A percentile compares a stretch with the other conserved stretches of the same genome.
Evolutionary conservation across 2,329 filamentous ascomycete species (phyloP).

Genomic region (Thielaviopsis cerberus): DNA sequence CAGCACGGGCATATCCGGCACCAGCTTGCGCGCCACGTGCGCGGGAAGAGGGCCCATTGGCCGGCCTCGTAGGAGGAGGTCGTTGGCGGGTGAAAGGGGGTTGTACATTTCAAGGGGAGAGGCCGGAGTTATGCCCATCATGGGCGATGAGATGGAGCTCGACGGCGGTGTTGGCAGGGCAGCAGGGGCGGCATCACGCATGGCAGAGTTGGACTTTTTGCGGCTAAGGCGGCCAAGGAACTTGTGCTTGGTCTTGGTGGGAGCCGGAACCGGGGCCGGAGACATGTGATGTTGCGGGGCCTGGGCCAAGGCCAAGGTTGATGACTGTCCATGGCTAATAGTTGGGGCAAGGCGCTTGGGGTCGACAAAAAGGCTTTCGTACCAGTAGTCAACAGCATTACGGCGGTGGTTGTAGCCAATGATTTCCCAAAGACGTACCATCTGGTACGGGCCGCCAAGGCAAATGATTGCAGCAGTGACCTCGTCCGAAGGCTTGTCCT

Average conservation of each 20-base stretch:
- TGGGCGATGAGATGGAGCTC: background rate
- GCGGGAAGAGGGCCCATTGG: slow-evolving; percentile 38
- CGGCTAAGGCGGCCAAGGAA: slow-evolving; percentile 34
- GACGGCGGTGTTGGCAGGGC: background rate
- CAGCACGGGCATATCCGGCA: slow-evolving; percentile 37
- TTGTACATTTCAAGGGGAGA: slow-evolving; percentile 3
- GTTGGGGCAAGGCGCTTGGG: slow-evolving; percentile 19
- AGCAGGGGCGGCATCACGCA: slow-evolving; percentile 1
- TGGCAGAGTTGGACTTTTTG: slow-evolving; percentile 31
- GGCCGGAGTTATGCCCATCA: background rate
- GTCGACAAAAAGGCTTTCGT: slow-evolving; percentile 26
- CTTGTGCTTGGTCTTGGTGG: slow-evolving; percentile 31
- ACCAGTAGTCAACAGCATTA: slow-evolving; percentile 42
- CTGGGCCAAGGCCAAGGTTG: background rate
- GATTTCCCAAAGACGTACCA: slow-evolving; percentile 46
- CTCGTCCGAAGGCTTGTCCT: slow-evolving; percentile 43
- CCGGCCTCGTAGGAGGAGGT: slow-evolving; percentile 26
- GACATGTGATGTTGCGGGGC: background rate
- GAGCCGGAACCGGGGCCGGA: slow-evolving; percentile 13
- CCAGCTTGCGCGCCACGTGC: slow-evolving; percentile 31
- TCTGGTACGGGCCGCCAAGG: slow-evolving; percentile 42
- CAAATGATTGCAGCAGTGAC: slow-evolving; percentile 42
- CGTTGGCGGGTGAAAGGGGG: background rate
- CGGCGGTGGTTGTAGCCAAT: slow-evolving; percentile 45
- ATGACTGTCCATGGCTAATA: background rate